Base-by-base conservation (phyloP, 192 early-diverging fungal genomes). In the Backusella macrospora region DNA sequence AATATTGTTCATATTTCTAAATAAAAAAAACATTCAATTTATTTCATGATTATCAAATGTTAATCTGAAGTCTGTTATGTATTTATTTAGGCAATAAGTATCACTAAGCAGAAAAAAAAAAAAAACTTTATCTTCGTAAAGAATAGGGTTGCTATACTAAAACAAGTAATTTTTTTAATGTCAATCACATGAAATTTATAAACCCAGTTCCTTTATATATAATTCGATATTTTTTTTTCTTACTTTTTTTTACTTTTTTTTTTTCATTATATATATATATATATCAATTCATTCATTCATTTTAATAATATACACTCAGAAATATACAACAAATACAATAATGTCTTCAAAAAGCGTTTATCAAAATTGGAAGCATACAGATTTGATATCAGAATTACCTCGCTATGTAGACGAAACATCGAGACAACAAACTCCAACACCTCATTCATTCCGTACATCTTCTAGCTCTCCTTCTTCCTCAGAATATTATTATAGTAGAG, bases 171-270 rank as follows among this genome's bases (percentile, higher is more conserved):
- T 12, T 13, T 59, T 59, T 59, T 26, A 59, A 59, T 59, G 52
- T 26, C 52, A 59, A 59, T 59, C 52, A 59, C 52, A 59, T 59
- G 52, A 59, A 59, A 59, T 59, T 59, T 59, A 59, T 55, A 55
- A 55, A 23, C 52, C 52, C 52, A 55, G 52, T 55, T 55, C 29
- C 29, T 34, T 12, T 10, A 2, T 55, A 55, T 55, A 55, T 12
- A 55, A 23, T 18, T 55, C 49, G 8, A 42, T 52, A 23, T 52
- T 9, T 55, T 23, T 21, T 6, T 23, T 55, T 55, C 12, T 9
- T 55, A 26, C 7, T 59, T 59, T 59, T 49, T 49, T 49, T 49
- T 18, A 18, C 18, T 14, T 4, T 46, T 43, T 4, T 46, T 43
- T 43, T 43, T 10, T 46, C 45, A 26, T 55, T 55, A 59, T 23